Conservation (phyloP, 2,329 filamentous ascomycete species). For the Diaporthe velutina region DNA sequence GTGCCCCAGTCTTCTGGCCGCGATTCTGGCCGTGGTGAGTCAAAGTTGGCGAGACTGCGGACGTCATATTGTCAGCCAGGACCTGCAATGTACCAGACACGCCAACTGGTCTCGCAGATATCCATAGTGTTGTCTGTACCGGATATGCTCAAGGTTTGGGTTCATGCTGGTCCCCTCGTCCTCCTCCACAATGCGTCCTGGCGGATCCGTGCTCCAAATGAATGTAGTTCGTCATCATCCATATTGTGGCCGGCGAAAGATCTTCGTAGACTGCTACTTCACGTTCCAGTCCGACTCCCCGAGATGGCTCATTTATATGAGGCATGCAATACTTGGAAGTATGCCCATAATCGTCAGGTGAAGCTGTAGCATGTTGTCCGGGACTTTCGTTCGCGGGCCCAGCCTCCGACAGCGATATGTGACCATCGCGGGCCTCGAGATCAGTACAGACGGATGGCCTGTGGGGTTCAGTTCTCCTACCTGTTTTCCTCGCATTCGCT, state of each 20-base stretch:
- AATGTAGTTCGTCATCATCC: neutral
- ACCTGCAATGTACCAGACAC: neutral
- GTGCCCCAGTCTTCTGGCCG: neutral
- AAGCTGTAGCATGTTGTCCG: neutral
- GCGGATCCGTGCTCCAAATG: neutral
- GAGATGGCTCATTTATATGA: neutral
- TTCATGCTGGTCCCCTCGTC: neutral
- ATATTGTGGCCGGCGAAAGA: neutral
- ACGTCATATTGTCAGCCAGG: neutral
- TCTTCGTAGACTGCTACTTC: neutral
- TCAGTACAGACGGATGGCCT: neutral
- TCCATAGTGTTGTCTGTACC: neutral
- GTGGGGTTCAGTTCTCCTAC: neutral
- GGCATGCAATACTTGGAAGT: neutral
- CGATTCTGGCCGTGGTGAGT: neutral
- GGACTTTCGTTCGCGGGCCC: neutral
- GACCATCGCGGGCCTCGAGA: neutral
- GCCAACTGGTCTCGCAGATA: neutral
- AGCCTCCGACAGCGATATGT: neutral
- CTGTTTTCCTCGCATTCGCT: constrained; percentile 15
- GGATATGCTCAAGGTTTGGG: no score
- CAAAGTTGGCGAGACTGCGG: neutral
- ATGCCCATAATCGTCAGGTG: neutral
- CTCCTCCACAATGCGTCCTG: neutral
- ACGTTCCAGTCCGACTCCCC: neutral